phyloP scores from a whole-genome alignment of 495 filamentous ascomycete species.

The Hyaloscypha variabilis region DNA sequence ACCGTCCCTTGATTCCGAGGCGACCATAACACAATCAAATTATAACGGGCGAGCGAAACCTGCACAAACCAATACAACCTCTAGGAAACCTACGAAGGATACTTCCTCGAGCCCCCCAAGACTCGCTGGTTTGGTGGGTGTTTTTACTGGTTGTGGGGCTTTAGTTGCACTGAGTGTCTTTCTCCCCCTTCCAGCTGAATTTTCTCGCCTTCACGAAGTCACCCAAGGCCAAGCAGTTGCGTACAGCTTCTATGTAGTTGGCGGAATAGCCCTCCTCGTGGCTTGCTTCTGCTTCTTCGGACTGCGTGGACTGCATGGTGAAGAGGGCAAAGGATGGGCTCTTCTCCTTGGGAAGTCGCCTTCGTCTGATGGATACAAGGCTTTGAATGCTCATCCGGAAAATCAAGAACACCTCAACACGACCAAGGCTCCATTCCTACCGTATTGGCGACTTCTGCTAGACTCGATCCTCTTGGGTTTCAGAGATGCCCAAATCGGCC shows the following conservation, averaged over 20 bases:
- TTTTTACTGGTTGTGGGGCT: slow-evolving; percentile 91
- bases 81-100: neutral
- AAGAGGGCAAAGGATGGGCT: slow-evolving; percentile 72
- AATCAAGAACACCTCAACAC: neutral
- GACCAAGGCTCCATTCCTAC: slow-evolving; percentile 32
- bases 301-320: slow-evolving; percentile 73
- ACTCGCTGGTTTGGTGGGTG: slow-evolving; percentile 85
- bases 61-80: slow-evolving; percentile 1
- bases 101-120: slow-evolving; percentile 49
- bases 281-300: slow-evolving; percentile 78
- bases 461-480: slow-evolving; percentile 75
- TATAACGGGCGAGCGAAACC: slow-evolving; percentile 31
- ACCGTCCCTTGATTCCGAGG: slow-evolving; percentile 61
- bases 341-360: slow-evolving; percentile 45
- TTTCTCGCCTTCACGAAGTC: slow-evolving; percentile 65
- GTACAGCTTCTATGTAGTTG: slow-evolving; percentile 85
- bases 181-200: slow-evolving; percentile 81
- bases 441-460: slow-evolving; percentile 55
- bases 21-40: slow-evolving; percentile 63
- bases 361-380: slow-evolving; percentile 24
- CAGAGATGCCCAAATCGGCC: slow-evolving; percentile 71
- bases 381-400: slow-evolving; percentile 6
- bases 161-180: slow-evolving; percentile 80
- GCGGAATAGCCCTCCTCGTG: slow-evolving; percentile 68
- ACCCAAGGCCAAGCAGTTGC: slow-evolving; percentile 70